Evolutionary conservation across 306 rosid genomes (phyloP), one percentile per base, ranked within the genome.

Genomic region (Medicago arabica): DNA sequence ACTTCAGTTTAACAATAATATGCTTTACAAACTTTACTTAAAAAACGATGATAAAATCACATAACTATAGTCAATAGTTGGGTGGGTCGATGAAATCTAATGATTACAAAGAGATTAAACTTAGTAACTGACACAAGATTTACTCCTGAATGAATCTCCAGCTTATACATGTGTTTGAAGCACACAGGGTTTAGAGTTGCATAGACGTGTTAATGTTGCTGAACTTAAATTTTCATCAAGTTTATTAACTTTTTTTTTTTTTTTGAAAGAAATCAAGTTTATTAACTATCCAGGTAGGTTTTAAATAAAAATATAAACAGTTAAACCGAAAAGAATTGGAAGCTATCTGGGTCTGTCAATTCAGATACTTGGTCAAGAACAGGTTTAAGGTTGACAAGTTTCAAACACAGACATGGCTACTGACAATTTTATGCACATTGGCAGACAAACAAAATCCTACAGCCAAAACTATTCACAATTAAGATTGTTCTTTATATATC

Each of bases 311-410:
- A 28, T 2, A 17, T 38, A 36, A 43, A 71, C 36, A 21, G 71
- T 19, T 36, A 46, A 74, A 69, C 73, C 46, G 75, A 74, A 67
- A 53, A 74, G 6, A 67, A 58, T 21, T 38, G 68, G 63, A 60
- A 78, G 64, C 62, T 50, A 4, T 15, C 59, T 1, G 25, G 66
- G 58, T 55, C 72, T 74, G 44, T 53, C 34, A 44, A 4, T 77
- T 65, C 78, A 76, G 50, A 74, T 74, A 75, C 59, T 55, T 25
- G 11, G 50, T 58, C 75, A 57, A 59, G 47, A 71, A 44, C 75
- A 75, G 10, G 55, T 39, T 16, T 13, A 65, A 54, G 41, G 71
- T 65, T 36, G n/a, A 70, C 65, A 80, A 55, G 31, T 67, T 72
- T 72, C 64, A 46, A 62, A 74, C 62, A 74, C 46, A 69, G 46